Evolutionary conservation across 495 filamentous ascomycete species (phyloP).

Genomic region (Podospora pseudoanserina): DNA sequence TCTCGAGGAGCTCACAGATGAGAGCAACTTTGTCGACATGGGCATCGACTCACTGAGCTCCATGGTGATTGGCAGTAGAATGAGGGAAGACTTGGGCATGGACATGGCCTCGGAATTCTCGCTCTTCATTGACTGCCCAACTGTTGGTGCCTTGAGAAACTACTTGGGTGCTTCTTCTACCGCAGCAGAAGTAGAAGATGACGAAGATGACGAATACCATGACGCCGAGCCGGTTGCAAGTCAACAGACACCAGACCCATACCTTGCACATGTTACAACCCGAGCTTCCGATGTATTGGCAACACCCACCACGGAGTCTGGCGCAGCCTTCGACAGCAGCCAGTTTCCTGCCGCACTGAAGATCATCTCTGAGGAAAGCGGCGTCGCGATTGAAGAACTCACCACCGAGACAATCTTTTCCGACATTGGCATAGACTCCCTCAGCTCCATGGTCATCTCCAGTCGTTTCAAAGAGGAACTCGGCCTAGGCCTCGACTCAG

Average conservation of each 20-base stretch:
- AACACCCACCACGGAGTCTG: too few relatives aligned
- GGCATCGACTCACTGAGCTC: conserved; percentile 50
- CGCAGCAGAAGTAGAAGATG: too few relatives aligned
- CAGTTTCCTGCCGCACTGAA: background rate
- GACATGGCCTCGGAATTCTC: conserved; percentile 27
- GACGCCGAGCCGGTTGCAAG: too few relatives aligned
- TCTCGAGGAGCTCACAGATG: conserved; percentile 13
- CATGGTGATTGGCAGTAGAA: conserved; percentile 38
- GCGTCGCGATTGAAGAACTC: conserved; percentile 40
- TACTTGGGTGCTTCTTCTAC: too few relatives aligned
- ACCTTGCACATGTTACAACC: too few relatives aligned
- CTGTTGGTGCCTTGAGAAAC: conserved; percentile 18
- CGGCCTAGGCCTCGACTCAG: conserved; percentile 40
- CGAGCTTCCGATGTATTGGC: too few relatives aligned
- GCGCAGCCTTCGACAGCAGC: too few relatives aligned
- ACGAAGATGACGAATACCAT: too few relatives aligned
- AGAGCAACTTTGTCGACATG: conserved; percentile 37
- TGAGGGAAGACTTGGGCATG: conserved; percentile 45
- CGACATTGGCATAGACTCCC: conserved; percentile 42
- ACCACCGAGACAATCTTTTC: conserved; percentile 28
- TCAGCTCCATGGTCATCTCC: conserved; percentile 36
- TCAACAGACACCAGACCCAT: too few relatives aligned
- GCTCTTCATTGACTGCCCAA: conserved; percentile 46
- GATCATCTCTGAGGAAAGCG: conserved; percentile 47
- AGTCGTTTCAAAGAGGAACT: conserved; percentile 39